These are phyloP conservation scores for Macrotyloma uniflorum DNA, from an alignment of 306 rosid genomes.

Conservation along the genomic window DNA sequence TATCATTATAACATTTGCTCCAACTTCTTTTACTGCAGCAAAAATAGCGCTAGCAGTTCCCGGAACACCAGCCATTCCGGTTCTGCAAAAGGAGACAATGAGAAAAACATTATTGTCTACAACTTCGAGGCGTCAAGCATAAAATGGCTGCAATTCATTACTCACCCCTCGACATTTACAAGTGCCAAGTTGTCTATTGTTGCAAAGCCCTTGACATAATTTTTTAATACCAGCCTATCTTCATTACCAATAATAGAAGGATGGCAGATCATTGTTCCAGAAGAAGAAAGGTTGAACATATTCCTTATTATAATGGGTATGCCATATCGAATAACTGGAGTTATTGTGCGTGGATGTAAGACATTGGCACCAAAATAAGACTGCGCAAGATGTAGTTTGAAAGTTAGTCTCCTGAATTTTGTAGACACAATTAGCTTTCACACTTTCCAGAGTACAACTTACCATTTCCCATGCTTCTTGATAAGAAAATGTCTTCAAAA, in stretches of 20 bases:
- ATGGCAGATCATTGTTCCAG: constrained; percentile 79
- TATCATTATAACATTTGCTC: constrained; percentile 92
- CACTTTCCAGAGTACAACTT: constrained; percentile 22
- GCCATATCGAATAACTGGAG: constrained; percentile 76
- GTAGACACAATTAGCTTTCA: constrained; percentile 10
- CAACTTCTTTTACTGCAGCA: constrained; percentile 80
- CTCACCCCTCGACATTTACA: constrained; percentile 90
- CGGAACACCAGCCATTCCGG: constrained; percentile 95
- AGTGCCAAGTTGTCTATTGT: constrained; percentile 87
- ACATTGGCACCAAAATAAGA: constrained; percentile 96
- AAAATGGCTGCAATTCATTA: constrained; percentile 26
- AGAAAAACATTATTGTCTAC: background rate
- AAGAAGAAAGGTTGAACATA: constrained; percentile 72
- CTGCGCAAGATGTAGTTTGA: constrained; percentile 45
- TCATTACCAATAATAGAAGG: constrained; percentile 45
- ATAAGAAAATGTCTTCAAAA: constrained; percentile 74
- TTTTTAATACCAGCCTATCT: constrained; percentile 47
- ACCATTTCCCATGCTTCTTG: constrained; percentile 98
- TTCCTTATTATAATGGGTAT: constrained; percentile 81
- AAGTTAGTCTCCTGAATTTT: constrained; percentile 35
- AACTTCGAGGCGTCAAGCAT: background rate
- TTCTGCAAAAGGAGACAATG: constrained; percentile 48
- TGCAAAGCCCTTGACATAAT: constrained; percentile 79
- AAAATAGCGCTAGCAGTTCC: constrained; percentile 82
- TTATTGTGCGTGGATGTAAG: constrained; percentile 83